phyloP scores from a whole-genome alignment of 2,329 filamentous ascomycete species.

The Coccinonectria pachysandricola region DNA sequence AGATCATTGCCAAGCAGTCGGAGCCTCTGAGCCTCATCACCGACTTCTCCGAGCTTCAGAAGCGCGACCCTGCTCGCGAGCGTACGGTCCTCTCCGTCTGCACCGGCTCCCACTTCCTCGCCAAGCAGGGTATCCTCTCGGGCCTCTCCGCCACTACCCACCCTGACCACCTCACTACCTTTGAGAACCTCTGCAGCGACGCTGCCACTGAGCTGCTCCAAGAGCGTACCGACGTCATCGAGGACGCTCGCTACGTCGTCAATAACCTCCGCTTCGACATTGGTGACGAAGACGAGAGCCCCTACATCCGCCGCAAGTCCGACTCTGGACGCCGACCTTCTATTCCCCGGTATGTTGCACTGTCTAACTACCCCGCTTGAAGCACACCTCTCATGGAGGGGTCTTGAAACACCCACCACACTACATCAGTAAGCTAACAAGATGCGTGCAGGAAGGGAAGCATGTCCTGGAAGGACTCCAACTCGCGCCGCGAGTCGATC shows the following conservation, averaged over 20 bases:
- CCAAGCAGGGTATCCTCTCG: constrained; percentile 64
- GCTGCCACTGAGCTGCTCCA: constrained; percentile 58
- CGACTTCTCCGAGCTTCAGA: constrained; percentile 69
- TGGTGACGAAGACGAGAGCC: constrained; percentile 71
- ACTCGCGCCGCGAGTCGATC: constrained; percentile 68
- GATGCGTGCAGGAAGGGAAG: constrained; percentile 58
- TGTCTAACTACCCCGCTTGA: constrained; percentile 15
- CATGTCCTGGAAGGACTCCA: constrained; percentile 68
- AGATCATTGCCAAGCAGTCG: constrained; percentile 54
- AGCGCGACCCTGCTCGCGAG: constrained; percentile 68
- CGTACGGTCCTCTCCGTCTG: constrained; percentile 73
- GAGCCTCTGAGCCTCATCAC: constrained; percentile 64
- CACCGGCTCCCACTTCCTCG: constrained; percentile 69
- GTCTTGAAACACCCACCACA: no score
- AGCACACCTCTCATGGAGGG: not conserved
- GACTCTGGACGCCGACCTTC: constrained; percentile 52
- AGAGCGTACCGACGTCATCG: constrained; percentile 73
- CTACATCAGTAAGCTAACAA: no score
- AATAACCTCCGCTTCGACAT: constrained; percentile 86
- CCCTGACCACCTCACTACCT: constrained; percentile 66
- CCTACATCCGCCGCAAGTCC: constrained; percentile 68
- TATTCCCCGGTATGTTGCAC: constrained; percentile 44
- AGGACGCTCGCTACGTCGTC: constrained; percentile 74
- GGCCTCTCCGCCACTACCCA: constrained; percentile 76
- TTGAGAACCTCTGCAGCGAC: constrained; percentile 74